These are phyloP conservation scores for Batkoa obscura DNA, from an alignment of 371 early-diverging fungal species.

Conservation along the genomic window DNA sequence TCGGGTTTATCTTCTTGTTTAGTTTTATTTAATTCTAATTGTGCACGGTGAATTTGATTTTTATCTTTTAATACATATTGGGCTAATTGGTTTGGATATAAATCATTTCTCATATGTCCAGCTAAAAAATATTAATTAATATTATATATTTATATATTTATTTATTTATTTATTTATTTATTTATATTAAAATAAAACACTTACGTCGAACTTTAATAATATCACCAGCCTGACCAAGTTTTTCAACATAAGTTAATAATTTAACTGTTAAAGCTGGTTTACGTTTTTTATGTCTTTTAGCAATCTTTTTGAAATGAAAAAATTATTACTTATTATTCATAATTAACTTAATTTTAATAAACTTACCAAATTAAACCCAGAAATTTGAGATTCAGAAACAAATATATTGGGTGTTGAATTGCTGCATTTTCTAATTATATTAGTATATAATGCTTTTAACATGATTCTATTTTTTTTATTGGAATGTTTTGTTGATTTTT, in stretches of 20 bases:
- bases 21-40: not conserved
- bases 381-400: too few relatives aligned
- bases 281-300: not conserved
- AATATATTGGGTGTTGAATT: too few relatives aligned
- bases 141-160: not conserved
- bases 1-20: too few relatives aligned
- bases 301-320: not conserved
- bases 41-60: not conserved
- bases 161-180: not conserved
- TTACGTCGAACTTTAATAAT: not conserved
- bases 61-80: not conserved
- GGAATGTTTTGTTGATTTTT: too few relatives aligned
- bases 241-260: not conserved
- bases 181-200: not conserved
- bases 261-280: not conserved
- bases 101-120: conserved; percentile 1
- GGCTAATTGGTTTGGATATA: not conserved
- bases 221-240: not conserved
- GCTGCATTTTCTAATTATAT: too few relatives aligned
- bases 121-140: not conserved
- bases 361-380: not conserved
- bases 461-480: too few relatives aligned
- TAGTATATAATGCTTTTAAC: too few relatives aligned
- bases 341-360: not conserved
- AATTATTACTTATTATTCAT: too few relatives aligned